Base-by-base conservation (phyloP, 1,284 basidiomycete species). In the Exobasidium rhododendri region DNA sequence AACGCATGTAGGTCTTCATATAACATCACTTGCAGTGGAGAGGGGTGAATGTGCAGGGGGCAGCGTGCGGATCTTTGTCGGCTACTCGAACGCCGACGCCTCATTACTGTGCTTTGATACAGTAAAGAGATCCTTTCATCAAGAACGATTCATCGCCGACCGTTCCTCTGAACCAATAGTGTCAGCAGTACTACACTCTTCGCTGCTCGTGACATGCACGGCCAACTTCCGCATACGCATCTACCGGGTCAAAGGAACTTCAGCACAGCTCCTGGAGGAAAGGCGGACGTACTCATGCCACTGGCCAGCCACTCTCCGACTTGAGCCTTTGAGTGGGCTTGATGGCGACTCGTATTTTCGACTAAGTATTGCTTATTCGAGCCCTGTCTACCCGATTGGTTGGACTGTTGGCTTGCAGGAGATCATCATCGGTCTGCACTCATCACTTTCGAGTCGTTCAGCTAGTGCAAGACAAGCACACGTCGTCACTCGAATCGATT, bases 11-110 rank as follows among this genome's bases (percentile, higher is more conserved):
- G 20, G 47, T 20, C 7, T 50, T 50, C 24, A 14, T 50, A 29
- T 55, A n/a, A n/a, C 52, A 14, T 20, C 52, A 20, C n/a, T 55
- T 55, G 52, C 52, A n/a, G 30, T 55, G 29, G 52, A 55, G 14
- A 26, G 52, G 29, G 29, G 22, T 14, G 30, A 35, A 14, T 26
- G 13, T 11, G n/a, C n/a, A 14, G 20, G n/a, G 22, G 31, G 22
- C 14, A n/a, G 3, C 14, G 14, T 55, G 13, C n/a, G 52, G 35
- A 26, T 55, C 26, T 20, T 55, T 4, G 30, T 31, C 4, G 40
- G 3, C 3, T 55, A 55, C 52, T 30, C 52, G 29, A 55, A 35
- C 35, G 52, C 29, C 20, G 5, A 30, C 5, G n/a, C 30, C 4
- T 30, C 24, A 26, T 14, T 55, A 4, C 24, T 50, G 22, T 7